A percentile compares a stretch with the other conserved stretches of the same genome.
Evolutionary conservation across 176 grass and related monocot species (phyloP).

Genomic region (Triticum turgidum): DNA sequence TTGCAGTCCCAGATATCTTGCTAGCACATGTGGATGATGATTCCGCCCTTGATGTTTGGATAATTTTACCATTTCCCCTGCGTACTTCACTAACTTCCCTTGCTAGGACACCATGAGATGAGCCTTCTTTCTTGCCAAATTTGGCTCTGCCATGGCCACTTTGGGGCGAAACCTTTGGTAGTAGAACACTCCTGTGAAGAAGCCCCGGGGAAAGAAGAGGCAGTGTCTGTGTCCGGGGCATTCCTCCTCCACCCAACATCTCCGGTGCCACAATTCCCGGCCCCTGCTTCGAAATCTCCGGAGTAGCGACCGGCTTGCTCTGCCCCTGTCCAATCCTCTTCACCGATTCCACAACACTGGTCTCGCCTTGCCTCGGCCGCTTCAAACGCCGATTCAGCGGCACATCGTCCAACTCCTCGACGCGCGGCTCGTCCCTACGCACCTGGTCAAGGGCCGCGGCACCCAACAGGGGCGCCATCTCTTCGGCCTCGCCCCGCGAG

Average conservation of each 20-base stretch:
- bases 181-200: background rate
- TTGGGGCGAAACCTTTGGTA: background rate
- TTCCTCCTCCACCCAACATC: background rate
- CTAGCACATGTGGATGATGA: background rate
- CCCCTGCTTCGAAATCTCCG: constrained; percentile 3
- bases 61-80: background rate
- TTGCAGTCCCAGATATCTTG: background rate
- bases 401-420: background rate
- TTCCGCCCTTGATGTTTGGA: background rate
- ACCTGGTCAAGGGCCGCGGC: background rate
- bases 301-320: background rate
- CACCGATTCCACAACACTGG: background rate
- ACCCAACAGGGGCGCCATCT: background rate
- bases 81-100: background rate
- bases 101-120: constrained; percentile 10
- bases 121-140: background rate
- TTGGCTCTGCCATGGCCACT: background rate
- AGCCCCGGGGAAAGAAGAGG: background rate
- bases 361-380: background rate
- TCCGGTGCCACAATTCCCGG: background rate
- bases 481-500: background rate
- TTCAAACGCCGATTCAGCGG: background rate
- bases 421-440: background rate
- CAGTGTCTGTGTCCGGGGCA: background rate
- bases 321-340: background rate